Percentiles rank a stretch among this genome's conserved stretches.
These are phyloP conservation scores for Chloridella minuta DNA, from an alignment of 352 stramenopile species.

Conservation along the genomic window DNA sequence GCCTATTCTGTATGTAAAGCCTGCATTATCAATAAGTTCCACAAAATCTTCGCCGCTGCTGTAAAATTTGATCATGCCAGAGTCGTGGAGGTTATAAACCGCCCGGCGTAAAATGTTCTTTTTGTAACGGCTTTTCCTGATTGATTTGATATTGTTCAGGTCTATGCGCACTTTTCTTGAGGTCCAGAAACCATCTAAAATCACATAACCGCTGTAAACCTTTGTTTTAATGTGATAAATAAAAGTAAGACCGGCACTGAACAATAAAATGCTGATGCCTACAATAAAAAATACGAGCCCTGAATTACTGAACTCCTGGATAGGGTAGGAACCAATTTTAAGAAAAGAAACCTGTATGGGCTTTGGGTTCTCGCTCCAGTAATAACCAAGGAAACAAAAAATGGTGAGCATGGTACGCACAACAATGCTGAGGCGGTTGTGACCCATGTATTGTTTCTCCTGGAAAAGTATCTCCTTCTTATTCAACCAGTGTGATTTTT, in stretches of 20 bases:
- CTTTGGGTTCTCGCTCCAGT: not conserved
- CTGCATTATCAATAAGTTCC: not conserved
- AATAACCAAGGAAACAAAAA: not conserved
- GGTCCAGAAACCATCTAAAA: not conserved
- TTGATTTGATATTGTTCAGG: not conserved
- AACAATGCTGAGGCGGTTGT: not conserved
- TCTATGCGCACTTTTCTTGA: not conserved
- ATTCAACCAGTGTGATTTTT: not conserved
- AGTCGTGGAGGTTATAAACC: not conserved
- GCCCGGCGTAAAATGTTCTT: not conserved
- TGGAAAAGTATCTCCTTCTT: not conserved
- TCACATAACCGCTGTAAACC: not conserved
- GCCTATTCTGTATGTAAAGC: not conserved
- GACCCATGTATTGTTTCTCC: not conserved
- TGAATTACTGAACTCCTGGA: not conserved
- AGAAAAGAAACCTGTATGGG: not conserved
- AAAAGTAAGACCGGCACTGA: not conserved
- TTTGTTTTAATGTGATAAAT: not conserved
- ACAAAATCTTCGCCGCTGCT: not conserved
- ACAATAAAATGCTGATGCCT: not conserved
- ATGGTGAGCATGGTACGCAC: not conserved
- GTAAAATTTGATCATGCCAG: not conserved
- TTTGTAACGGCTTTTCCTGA: conserved; percentile 4
- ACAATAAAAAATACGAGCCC: not conserved
- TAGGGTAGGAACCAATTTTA: not conserved